Evolutionary conservation across 108 stramenopile species (phyloP), one percentile per base, ranked within the genome.

Genomic region (Nitzschia putrida): DNA sequence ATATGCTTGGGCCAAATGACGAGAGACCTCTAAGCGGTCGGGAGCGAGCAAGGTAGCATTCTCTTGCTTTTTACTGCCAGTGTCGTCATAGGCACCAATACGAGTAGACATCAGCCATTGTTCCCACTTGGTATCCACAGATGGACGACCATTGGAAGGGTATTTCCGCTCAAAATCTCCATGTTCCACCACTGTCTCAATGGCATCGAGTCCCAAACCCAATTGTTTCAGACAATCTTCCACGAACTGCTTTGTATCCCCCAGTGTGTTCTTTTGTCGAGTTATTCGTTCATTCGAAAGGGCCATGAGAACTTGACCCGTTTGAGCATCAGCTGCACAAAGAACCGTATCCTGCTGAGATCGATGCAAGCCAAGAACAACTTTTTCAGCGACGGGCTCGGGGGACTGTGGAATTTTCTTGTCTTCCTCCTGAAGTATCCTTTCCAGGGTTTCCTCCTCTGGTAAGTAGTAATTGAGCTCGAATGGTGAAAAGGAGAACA

Each of bases 1-100:
- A 66, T 94, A 98, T 25, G 95, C 97, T 84, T 98, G 97, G 8
- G 97, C 97, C 68, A 96, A 85, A 79, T 98, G 97, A 82, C 96
- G 95, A 50, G 92, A 94, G 51, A 98, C 60, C 79, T 96, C 97
- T 23, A 80, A 41, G 58, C 25, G 56, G 6, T 26, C 67, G 23
- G 40, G 52, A 9, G 56, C 45, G 2, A 18, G 47, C 47, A 49
- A 6, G 47, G 14, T 49, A 18, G 6, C 14, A 18, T 49, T 49
- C 18, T 18, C 47, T 18, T 16, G 14, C 38, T 50, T 22, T 20
- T 90, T 69, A 25, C 88, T 53, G 69, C 91, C 91, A 47, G 88
- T 84, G 47, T 91, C 89, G 25, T 79, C 78, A 59, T 89, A 82
- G 4, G 82, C 80, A 61, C 88, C 93, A 53, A 64, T 68, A 60